Base-by-base conservation (phyloP, 352 stramenopile genomes). In the Globisporangium paroecandrum region DNA sequence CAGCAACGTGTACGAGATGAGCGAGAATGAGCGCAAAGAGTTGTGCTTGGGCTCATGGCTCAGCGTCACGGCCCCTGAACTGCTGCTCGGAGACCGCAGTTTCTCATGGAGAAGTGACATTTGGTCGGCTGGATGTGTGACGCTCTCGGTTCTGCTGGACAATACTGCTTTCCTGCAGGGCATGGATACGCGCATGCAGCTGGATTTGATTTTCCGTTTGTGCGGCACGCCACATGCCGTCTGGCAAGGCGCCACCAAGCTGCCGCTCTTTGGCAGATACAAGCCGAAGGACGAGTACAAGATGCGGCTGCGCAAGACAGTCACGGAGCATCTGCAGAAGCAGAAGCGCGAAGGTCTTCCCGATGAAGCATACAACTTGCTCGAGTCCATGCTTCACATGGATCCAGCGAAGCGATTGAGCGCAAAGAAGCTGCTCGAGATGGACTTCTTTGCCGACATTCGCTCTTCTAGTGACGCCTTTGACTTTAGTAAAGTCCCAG, bases 191-290 rank as follows among this genome's bases (percentile, higher is more conserved):
- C 82, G 81, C n/a, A 70, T 79, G 25, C 88, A 96, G 61, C 61
- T 96, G 38, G 81, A 94, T 59, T 73, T 89, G 54, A 91, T 94
- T 54, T 96, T 89, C 65, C 85, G 88, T 1, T 36, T 91, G 3
- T 94, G 88, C 43, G 88, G 88, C 6, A 93, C 86, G 10, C 88
- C 88, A 0, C 75, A 71, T 5, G 73, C 71, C 24, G 77, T 80
- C n/a, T 94, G 81, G 77, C 58, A 77, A 22, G 75, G 77, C 0
- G 85, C 71, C 1, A 72, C 69, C 15, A 85, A 89, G 34, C 73
- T 94, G 9, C 77, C 85, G 3, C 64, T 85, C 13, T 94, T 85
- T 66, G 72, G 63, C 4, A 58, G 57, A 0, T 87, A 82, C 59
- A 83, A 81, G 9, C 85, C 85, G 10, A 94, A 93, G 71, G 67